These are phyloP conservation scores for Pleurotus djamor DNA, from an alignment of 768 basidiomycete genomes.

Conservation along the genomic window DNA sequence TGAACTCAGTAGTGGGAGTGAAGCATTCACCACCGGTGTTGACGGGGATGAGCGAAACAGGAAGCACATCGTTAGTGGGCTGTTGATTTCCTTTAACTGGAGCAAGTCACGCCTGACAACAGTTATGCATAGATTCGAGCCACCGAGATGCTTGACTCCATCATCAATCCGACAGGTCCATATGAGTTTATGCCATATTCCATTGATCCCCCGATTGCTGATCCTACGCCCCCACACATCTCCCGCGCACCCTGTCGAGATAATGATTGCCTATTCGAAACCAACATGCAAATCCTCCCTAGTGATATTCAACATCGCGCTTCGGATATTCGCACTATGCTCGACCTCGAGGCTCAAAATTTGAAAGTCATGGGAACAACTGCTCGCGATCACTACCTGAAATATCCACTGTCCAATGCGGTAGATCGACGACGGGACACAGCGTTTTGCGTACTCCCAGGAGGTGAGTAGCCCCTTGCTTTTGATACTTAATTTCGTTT, in stretches of 20 bases:
- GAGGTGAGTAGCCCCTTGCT: slow-evolving; percentile 30
- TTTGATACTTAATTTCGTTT: not conserved
- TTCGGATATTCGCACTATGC: slow-evolving; percentile 32
- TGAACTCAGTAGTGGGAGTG: slow-evolving; percentile 49
- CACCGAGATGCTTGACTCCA: slow-evolving; percentile 35
- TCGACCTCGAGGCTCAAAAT: slow-evolving; percentile 37
- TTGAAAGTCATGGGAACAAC: slow-evolving; percentile 28
- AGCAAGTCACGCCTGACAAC: too few species aligned
- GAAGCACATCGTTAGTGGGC: slow-evolving; percentile 50
- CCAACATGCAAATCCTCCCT: slow-evolving; percentile 46
- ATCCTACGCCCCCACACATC: slow-evolving; percentile 3
- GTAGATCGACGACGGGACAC: slow-evolving; percentile 53
- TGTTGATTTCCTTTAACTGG: not conserved
- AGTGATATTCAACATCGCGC: slow-evolving; percentile 17
- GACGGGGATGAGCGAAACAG: slow-evolving; percentile 60
- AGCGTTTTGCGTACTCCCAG: slow-evolving; percentile 42
- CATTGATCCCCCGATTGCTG: slow-evolving; percentile 16
- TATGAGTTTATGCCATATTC: slow-evolving; percentile 17
- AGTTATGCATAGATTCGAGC: slow-evolving; percentile 36
- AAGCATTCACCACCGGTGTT: slow-evolving; percentile 59
- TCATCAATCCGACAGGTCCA: not conserved
- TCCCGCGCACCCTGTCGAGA: slow-evolving; percentile 39
- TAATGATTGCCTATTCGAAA: slow-evolving; percentile 48
- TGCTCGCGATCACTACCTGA: slow-evolving; percentile 33
- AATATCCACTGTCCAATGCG: slow-evolving; percentile 47